Base-by-base conservation (phyloP, 2,329 filamentous ascomycete genomes). In the Dryadomyces quercivorus region DNA sequence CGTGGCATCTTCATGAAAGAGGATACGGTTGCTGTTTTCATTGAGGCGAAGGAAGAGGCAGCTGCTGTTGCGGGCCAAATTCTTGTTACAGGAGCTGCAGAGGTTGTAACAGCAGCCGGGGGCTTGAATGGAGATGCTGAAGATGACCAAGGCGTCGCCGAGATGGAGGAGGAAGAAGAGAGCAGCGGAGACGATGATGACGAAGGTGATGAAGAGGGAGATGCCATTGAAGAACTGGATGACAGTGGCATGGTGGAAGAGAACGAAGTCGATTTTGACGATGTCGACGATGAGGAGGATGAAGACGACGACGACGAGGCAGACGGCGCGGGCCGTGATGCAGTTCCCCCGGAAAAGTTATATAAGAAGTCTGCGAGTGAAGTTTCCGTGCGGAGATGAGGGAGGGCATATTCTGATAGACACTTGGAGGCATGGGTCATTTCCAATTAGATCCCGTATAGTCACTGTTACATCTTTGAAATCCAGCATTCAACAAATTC, bases 251-350 rank as follows among this genome's bases (percentile, higher is more conserved):
- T 55, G 13, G 51, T 54, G 16, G 52, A 50, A 8, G 53, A 55
- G 2, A 73, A 74, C 3, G 71, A 81, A 5, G 78, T 86, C 5
- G 84, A 85, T 43, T 84, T 88, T 59, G 82, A 81, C n/a, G 81
- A 77, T 20, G 77, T 95, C 6, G 85, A 95, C 53, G 95, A 93
- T 65, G 87, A 96, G 2, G 91, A 96, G 67, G 90, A 88, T 1
- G 79, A 90, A 31, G 78, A 83, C 34, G 78, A 83, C 34, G 58
- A 57, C 7, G 51, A 46, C 10, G 51, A 47, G 2, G 54, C 47
- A 2, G 53, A 51, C 3, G 52, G 26, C 4, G 55, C 54, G 6
- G 42, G n/a, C 8, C 2, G 12, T 12, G 51, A 42, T 9, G 34
- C 36, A 10, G 57, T 62, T n/a, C 59, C 63, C 54, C 66, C 67